These are phyloP conservation scores for Penstemon eatonii DNA, from an alignment of 257 asterid species.

Conservation along the genomic window DNA sequence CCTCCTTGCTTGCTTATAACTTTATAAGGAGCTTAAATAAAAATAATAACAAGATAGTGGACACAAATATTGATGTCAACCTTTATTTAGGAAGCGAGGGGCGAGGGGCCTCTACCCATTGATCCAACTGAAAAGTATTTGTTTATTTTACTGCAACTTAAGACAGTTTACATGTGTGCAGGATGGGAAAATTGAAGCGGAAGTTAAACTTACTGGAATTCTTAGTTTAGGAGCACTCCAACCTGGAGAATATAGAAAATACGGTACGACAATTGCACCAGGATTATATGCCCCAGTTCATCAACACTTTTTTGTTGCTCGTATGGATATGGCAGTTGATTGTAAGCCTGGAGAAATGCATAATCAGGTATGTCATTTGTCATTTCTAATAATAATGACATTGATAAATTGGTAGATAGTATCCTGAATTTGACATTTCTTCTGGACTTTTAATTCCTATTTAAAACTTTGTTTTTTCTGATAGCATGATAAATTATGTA, in stretches of 20 bases:
- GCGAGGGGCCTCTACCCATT: conserved; percentile 1
- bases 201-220: conserved; percentile 93
- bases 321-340: conserved; percentile 96
- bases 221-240: conserved; percentile 91
- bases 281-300: conserved; percentile 98
- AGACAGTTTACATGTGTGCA: conserved; percentile 32
- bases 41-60: not conserved
- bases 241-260: conserved; percentile 84
- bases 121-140: not conserved
- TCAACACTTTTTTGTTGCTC: conserved; percentile 97
- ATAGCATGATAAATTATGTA: not conserved
- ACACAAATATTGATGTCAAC: not conserved
- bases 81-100: not conserved
- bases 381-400: not conserved
- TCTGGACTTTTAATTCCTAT: not conserved
- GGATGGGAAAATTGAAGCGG: conserved; percentile 99
- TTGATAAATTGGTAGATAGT: not conserved
- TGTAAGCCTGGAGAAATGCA: conserved; percentile 90
- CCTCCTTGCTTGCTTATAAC: no score
- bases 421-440: not conserved
- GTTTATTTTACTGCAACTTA: conserved; percentile 21
- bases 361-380: conserved; percentile 67
- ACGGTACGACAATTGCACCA: conserved; percentile 92
- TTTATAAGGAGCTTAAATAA: not conserved
- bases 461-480: not conserved